phyloP scores from a whole-genome alignment of 2,329 filamentous ascomycete genomes.

The Karstenula rhodostoma region DNA sequence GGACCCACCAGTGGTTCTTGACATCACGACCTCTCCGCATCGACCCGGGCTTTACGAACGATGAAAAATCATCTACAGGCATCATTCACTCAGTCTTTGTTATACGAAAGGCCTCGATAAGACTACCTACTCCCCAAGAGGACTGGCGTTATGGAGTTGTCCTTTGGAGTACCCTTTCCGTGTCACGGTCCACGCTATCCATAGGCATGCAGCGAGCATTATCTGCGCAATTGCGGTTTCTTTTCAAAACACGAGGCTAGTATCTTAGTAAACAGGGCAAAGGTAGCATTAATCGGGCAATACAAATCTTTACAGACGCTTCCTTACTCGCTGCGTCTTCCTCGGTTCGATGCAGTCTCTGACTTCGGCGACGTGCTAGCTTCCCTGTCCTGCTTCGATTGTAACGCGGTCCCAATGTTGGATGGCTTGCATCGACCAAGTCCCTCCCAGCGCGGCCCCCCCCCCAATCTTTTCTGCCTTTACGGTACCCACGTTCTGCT shows the following conservation, averaged over 20 bases:
- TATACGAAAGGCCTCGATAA: not conserved
- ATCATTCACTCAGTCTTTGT: not conserved
- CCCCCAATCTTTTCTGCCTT: not conserved
- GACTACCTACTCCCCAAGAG: not conserved
- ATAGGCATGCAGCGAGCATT: constrained; percentile 3
- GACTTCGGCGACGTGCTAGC: too few species aligned
- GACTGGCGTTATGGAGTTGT: constrained; percentile 8
- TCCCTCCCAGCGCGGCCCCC: not conserved
- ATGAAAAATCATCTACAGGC: not conserved
- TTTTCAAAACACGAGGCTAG: not conserved
- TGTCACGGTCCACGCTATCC: not conserved
- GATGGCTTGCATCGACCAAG: too few species aligned
- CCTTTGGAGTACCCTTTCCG: not conserved
- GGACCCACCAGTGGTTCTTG: not conserved
- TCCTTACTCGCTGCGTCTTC: not conserved
- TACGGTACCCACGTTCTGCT: not conserved
- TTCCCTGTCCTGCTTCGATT: too few species aligned
- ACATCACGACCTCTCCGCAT: not conserved
- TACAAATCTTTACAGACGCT: not conserved
- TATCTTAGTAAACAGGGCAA: not conserved
- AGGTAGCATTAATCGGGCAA: not conserved
- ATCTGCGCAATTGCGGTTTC: not conserved
- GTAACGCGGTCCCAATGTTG: too few species aligned
- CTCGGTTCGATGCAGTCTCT: too few species aligned
- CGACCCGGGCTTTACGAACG: not conserved